Evolutionary conservation across 2,329 filamentous ascomycete species (phyloP), one percentile per base, ranked within the genome.

Genomic region (Trichoderma cornu-damae): DNA sequence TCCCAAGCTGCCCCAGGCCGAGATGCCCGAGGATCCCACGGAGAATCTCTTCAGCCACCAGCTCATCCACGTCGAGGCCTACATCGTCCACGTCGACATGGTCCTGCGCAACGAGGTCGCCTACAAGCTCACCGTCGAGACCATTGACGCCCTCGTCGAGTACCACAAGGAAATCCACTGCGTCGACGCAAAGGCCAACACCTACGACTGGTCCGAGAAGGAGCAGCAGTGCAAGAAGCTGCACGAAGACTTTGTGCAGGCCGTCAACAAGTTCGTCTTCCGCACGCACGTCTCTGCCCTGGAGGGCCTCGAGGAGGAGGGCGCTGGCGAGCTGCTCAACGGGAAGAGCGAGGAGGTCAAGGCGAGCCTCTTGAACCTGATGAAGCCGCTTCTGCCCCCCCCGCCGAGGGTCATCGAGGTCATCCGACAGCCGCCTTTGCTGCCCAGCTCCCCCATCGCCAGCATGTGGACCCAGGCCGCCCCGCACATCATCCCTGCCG

Each of bases 21-120:
- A 96, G 66, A 81, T 96, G 70, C 85, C 84, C 73, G 86, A 86
- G 73, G 90, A 96, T 44, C 79, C 96, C 63, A 80, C 93, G 64
- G 91, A 96, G 75, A 89, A 89, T 62, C 77, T 96, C 62, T 90
- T 89, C 82, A 95, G 95, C 81, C 94, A 93, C 75, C 88, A 95
- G 77, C 83, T 96, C 69, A 79, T 96, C 69, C 90, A 96, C 72
- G 79, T 97, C 66, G 92, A 97, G 76, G 94, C 94, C 52, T 99
- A 99, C 73, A 93, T 97, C 66, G 94, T 99, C 61, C 93, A 97
- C 74, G 91, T 99, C 74, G 94, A 99, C 78, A 96, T 97, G 91
- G 93, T 99, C 60, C 85, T 95, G 68, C 88, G 92, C 74, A 94
- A 96, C 72, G 94, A 97, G 78, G 91, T 99, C 68, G 94, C 92